Evolutionary conservation across 768 basidiomycete species (phyloP), one percentile per base, ranked within the genome.

Genomic region (Pisolithus orientalis): DNA sequence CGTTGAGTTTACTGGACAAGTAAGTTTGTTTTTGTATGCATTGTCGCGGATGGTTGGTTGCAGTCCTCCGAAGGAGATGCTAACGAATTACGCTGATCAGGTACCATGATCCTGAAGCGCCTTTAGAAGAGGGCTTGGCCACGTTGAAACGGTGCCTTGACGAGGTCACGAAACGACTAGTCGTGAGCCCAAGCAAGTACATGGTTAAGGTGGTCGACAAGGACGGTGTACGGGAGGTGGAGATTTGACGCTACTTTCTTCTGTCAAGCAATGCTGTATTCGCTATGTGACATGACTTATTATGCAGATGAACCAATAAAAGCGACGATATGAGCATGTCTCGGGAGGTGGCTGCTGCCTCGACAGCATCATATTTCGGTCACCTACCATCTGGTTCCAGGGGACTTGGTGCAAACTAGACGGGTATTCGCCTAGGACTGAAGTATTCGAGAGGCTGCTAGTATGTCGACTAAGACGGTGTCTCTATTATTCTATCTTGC

Each of bases 151-250:
- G 92, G 57, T 97, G 94, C 68, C 83, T 98, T 54, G 76, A 85
- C 55, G 92, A 98, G 71, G 88, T 95, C 2, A 70, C 90, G 38
- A 89, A 90, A 73, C 81, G 92, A 50, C 65, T 92, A 56, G 82
- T 90, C 48, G 84, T 95, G 53, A 81, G 82, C 56, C 84, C 88
- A 1, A 86, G 83, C 40, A 84, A 75, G 59, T 95, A 90, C 75
- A 91, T 86, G 67, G 85, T 94, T 58, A 93, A 92, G 66, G 74
- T 96, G 11, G 90, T 96, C 31, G 93, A 96, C 72, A 92, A 86
- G 71, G 87, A 94, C 64, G 94, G 94, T 47, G 76, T 90, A 25
- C 78, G 91, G 50, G 87, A 89, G 59, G 72, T 94, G 51, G 83
- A 90, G 62, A 63, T 95, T 59, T 88, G 73, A 62, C 47, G 13